Evolutionary conservation across 305 asterid species (phyloP).

Genomic region (Solanum hybrid): DNA sequence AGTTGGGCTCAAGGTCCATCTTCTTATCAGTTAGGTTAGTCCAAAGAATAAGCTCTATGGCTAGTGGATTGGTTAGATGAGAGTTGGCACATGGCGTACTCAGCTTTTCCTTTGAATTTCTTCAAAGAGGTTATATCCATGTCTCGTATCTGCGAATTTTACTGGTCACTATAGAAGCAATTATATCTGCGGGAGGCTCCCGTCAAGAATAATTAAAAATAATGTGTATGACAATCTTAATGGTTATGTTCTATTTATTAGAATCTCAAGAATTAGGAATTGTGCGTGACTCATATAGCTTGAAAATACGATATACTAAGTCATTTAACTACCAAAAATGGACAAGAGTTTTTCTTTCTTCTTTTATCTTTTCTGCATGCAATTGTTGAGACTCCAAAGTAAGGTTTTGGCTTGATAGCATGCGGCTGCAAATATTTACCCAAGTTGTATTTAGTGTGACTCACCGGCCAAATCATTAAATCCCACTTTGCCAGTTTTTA

Average conservation of each 20-base stretch:
- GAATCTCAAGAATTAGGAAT: not conserved
- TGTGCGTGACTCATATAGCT: not conserved
- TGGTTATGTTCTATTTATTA: not conserved
- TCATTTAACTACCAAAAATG: not conserved
- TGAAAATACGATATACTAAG: not conserved
- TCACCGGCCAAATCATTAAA: not conserved
- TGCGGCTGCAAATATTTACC: not conserved
- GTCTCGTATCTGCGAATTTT: not conserved
- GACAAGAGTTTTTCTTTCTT: not conserved
- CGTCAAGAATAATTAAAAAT: not conserved
- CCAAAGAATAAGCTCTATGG: not conserved
- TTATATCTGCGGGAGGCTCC: not conserved
- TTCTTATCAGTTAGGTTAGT: not conserved
- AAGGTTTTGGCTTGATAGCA: not conserved
- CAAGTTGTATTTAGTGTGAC: not conserved
- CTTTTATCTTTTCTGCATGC: not conserved
- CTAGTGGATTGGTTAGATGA: not conserved
- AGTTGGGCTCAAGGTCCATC: not conserved
- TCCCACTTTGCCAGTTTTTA: not conserved
- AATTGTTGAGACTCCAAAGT: not conserved
- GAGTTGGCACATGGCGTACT: not conserved
- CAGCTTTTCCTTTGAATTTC: not conserved
- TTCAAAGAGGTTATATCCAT: not conserved
- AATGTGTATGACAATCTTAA: not conserved
- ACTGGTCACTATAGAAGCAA: not conserved